A percentile compares a stretch with the other conserved stretches of the same genome.
These are phyloP conservation scores for Blastobotrys chiropterorum DNA, from an alignment of 805 yeast genomes.

Conservation along the genomic window DNA sequence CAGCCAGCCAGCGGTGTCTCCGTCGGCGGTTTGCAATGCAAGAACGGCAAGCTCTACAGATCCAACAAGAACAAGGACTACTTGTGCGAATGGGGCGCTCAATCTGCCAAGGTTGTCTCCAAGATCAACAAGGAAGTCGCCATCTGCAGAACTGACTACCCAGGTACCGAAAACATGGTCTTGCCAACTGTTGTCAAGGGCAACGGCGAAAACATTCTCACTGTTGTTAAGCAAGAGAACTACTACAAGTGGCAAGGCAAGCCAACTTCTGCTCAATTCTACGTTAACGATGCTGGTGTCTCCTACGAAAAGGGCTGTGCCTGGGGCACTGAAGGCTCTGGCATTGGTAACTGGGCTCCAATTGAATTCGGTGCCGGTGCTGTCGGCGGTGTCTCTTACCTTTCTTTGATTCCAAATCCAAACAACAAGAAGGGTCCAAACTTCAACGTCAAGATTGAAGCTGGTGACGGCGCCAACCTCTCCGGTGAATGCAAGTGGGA, in stretches of 20 bases:
- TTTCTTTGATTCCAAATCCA: slow-evolving; percentile 93
- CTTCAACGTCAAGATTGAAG: slow-evolving; percentile 75
- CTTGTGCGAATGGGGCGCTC: slow-evolving; percentile 84
- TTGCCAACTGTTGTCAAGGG: slow-evolving; percentile 79
- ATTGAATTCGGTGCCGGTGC: slow-evolving; percentile 89
- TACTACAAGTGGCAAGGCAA: slow-evolving; percentile 82
- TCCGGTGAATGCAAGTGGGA: slow-evolving; percentile 76
- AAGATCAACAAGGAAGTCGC: slow-evolving; percentile 65
- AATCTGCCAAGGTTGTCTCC: slow-evolving; percentile 62
- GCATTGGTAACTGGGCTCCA: slow-evolving; percentile 98
- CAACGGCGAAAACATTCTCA: slow-evolving; percentile 58
- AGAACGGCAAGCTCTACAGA: slow-evolving; percentile 77
- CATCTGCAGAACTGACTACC: slow-evolving; percentile 97
- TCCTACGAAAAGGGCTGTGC: slow-evolving; percentile 84
- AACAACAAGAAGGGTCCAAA: slow-evolving; percentile 67
- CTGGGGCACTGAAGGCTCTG: slow-evolving; percentile 80
- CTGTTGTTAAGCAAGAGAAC: slow-evolving; percentile 70
- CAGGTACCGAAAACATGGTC: slow-evolving; percentile 98
- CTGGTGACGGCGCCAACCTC: slow-evolving; percentile 53
- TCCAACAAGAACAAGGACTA: slow-evolving; percentile 59
- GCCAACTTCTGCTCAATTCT: slow-evolving; percentile 89
- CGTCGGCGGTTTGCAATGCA: slow-evolving; percentile 88
- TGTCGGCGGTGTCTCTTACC: slow-evolving; percentile 64
- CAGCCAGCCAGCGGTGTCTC: slow-evolving; percentile 90
- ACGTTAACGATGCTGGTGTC: slow-evolving; percentile 96